A percentile compares a stretch with the other conserved stretches of the same genome.
These are phyloP conservation scores for Nadsonia commutata DNA, from an alignment of 1,139 yeast genomes.

Conservation along the genomic window DNA sequence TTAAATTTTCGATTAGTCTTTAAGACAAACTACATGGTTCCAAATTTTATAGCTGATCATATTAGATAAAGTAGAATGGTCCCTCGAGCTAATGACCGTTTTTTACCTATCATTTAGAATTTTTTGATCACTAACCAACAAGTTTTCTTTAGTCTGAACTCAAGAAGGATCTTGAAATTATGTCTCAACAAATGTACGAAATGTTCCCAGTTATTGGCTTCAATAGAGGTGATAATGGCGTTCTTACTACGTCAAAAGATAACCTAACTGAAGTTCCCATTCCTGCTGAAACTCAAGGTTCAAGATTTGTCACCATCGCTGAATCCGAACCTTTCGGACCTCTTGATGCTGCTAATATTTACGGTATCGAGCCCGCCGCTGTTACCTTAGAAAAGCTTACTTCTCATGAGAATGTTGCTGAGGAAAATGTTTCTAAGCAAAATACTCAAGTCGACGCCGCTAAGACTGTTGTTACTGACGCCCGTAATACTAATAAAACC, in stretches of 20 bases:
- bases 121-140: no score
- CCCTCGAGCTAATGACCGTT: neutral
- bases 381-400: conserved; percentile 55
- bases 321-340: conserved; percentile 98
- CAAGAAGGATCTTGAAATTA: conserved; percentile 34
- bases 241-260: conserved; percentile 17
- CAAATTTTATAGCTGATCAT: conserved; percentile 18
- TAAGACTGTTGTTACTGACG: conserved; percentile 15
- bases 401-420: conserved; percentile 24
- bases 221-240: conserved; percentile 18
- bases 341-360: conserved; percentile 80
- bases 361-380: conserved; percentile 74
- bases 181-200: conserved; percentile 49
- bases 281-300: conserved; percentile 69
- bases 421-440: conserved; percentile 3
- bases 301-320: conserved; percentile 77
- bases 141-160: conserved; percentile 1
- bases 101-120: conserved; percentile 8
- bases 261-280: conserved; percentile 77
- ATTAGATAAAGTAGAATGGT: no score
- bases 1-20: conserved; percentile 59
- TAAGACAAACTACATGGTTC: conserved; percentile 58
- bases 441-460: conserved; percentile 5
- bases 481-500: conserved; percentile 31
- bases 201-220: conserved; percentile 62